A percentile compares a stretch with the other conserved stretches of the same genome.
These are phyloP conservation scores for Plasmodium yoelii DNA, from an alignment of 169 alveolate species.

Conservation along the genomic window DNA sequence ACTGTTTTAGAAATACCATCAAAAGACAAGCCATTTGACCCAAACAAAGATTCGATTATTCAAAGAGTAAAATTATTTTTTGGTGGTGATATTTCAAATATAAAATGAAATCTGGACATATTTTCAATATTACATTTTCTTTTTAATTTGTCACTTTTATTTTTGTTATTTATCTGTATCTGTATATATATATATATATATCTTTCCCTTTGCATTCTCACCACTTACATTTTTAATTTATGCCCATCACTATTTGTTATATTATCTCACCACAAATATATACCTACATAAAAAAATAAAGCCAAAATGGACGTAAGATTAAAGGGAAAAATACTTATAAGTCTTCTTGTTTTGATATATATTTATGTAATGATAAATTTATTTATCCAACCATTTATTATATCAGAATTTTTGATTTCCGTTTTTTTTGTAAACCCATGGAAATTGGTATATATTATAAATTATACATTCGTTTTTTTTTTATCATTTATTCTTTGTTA, in stretches of 20 bases:
- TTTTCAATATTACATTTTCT: background rate
- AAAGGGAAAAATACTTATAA: conserved; percentile 53
- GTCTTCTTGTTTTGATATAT: conserved; percentile 19
- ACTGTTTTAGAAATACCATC: conserved; percentile 85
- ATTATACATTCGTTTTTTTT: conserved; percentile 58
- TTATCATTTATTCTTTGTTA: conserved; percentile 61
- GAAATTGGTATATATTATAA: conserved; percentile 62
- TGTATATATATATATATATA: background rate
- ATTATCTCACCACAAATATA: no score
- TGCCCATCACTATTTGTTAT: no score
- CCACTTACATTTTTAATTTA: background rate
- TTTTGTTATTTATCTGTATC: background rate
- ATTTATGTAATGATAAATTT: conserved; percentile 67
- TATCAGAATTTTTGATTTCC: conserved; percentile 53
- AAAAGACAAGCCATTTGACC: conserved; percentile 85
- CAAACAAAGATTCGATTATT: conserved; percentile 84
- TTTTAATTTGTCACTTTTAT: background rate
- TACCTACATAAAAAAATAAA: background rate
- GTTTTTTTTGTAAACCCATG: conserved; percentile 77
- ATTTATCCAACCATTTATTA: conserved; percentile 69
- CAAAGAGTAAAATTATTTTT: conserved; percentile 82
- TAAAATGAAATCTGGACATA: conserved; percentile 9
- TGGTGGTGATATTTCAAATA: conserved; percentile 79
- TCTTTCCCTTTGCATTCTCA: background rate
- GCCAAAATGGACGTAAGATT: conserved; percentile 48